Percentiles rank a stretch among this genome's conserved stretches.
Conservation (phyloP, 2,329 filamentous ascomycete genomes). For the Penicillium sclerotigenum region DNA sequence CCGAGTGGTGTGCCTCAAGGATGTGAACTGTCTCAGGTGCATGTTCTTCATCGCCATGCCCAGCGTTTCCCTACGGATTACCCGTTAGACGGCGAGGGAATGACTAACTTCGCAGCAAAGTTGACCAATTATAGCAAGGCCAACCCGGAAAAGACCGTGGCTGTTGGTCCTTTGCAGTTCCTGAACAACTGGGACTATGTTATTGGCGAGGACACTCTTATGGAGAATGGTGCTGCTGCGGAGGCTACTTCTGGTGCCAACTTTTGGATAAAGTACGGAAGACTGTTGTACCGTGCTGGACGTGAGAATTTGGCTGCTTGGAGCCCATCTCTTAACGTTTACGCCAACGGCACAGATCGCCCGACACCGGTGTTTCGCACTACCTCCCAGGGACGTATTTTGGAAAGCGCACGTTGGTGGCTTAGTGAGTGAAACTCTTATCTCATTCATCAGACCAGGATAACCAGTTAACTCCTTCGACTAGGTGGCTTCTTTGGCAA, state of each 20-base stretch:
- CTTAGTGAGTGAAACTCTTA: conserved; percentile 36
- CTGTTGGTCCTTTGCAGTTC: conserved; percentile 51
- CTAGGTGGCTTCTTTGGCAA: conserved; percentile 25
- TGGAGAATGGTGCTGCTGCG: conserved; percentile 50
- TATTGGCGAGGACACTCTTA: conserved; percentile 46
- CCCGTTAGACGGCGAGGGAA: conserved; percentile 50
- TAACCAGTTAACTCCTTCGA: background rate
- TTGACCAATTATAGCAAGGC: conserved; percentile 46
- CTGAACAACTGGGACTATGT: conserved; percentile 53
- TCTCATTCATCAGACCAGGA: background rate
- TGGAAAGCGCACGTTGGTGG: conserved; percentile 48
- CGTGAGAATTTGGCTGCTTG: conserved; percentile 48
- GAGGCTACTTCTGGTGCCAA: conserved; percentile 50
- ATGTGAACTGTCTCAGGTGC: conserved; percentile 56
- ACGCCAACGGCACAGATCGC: conserved; percentile 47
- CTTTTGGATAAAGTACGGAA: conserved; percentile 56
- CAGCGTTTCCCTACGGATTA: conserved; percentile 51
- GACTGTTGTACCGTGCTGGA: conserved; percentile 52
- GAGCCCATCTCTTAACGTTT: conserved; percentile 41
- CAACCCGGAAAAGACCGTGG: conserved; percentile 33
- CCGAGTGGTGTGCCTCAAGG: conserved; percentile 50
- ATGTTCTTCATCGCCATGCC: conserved; percentile 55
- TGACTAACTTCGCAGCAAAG: conserved; percentile 50
- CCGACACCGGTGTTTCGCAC: conserved; percentile 53
- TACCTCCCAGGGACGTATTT: conserved; percentile 53